A percentile compares a stretch with the other conserved stretches of the same genome.
Evolutionary conservation across 805 yeast species (phyloP).

Genomic region (Yamadazyma laniorum): DNA sequence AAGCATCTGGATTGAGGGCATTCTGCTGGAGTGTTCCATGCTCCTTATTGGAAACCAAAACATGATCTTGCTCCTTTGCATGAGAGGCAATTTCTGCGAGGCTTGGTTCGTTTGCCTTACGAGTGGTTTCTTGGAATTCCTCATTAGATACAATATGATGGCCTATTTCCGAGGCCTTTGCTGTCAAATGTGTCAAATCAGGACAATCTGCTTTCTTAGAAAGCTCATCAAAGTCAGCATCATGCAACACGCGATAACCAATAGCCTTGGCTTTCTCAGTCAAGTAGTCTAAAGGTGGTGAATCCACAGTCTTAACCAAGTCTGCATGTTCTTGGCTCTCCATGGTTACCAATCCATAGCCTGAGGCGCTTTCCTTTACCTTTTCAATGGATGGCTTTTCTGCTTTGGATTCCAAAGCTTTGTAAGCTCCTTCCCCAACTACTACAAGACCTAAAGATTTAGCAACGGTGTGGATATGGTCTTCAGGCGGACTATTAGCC

Average conservation of each 20-base stretch:
- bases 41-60: conserved; percentile 10
- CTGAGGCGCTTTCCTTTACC: conserved; percentile 9
- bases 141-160: not conserved
- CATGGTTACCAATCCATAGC: conserved; percentile 10
- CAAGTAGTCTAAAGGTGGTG: conserved; percentile 31
- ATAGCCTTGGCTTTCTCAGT: conserved; percentile 19
- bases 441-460: conserved; percentile 13
- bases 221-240: conserved; percentile 21
- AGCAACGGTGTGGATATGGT: conserved; percentile 17
- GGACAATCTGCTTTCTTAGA: conserved; percentile 15
- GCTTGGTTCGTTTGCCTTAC: conserved; percentile 20
- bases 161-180: conserved; percentile 18
- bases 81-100: conserved; percentile 22
- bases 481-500: conserved; percentile 21
- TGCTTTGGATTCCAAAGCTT: conserved; percentile 7
- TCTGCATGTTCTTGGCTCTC: conserved; percentile 10
- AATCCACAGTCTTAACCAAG: conserved; percentile 14
- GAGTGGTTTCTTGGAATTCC: not conserved
- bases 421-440: conserved; percentile 13
- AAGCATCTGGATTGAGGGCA: conserved; percentile 17
- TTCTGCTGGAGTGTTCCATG: conserved; percentile 17
- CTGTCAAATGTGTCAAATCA: conserved; percentile 15
- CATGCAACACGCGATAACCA: conserved; percentile 18
- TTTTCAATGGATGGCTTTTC: conserved; percentile 18
- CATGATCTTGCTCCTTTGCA: conserved; percentile 16